These are phyloP conservation scores for Trametes polyzona DNA, from an alignment of 1,284 basidiomycete species.

Conservation along the genomic window DNA sequence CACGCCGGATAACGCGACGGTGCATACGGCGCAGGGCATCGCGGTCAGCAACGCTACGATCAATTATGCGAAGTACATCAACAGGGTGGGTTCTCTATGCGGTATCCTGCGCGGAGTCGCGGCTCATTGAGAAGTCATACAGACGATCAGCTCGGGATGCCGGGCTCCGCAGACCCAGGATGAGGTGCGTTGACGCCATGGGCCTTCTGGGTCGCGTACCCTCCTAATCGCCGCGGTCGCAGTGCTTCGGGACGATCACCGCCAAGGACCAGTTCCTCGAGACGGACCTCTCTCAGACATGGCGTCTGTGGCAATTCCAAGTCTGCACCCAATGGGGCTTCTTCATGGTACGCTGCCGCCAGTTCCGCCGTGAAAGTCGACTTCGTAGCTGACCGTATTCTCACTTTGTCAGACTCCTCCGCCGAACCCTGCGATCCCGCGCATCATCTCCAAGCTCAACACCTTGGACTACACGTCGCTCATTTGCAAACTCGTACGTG, in stretches of 20 bases:
- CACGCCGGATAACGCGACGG: conserved; percentile 40
- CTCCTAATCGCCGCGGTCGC: background rate
- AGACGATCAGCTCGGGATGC: conserved; percentile 68
- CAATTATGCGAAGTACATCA: conserved; percentile 81
- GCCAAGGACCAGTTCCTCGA: conserved; percentile 69
- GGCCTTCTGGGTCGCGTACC: background rate
- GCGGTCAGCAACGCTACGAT: conserved; percentile 60
- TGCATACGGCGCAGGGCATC: conserved; percentile 50
- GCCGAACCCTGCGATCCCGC: conserved; percentile 57
- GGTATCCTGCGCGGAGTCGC: conserved; percentile 2
- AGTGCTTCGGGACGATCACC: conserved; percentile 85
- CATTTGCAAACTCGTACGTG: conserved; percentile 82
- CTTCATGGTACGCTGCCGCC: conserved; percentile 57
- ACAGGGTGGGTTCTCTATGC: conserved; percentile 48
- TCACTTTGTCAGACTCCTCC: conserved; percentile 39
- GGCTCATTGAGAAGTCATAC: conserved; percentile 41
- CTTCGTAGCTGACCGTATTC: conserved; percentile 26
- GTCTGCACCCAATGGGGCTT: conserved; percentile 96
- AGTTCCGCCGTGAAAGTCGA: too few species aligned
- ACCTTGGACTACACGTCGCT: conserved; percentile 78
- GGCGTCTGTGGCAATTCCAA: conserved; percentile 92
- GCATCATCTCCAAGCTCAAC: conserved; percentile 74
- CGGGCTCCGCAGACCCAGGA: conserved; percentile 54
- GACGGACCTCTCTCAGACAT: conserved; percentile 69
- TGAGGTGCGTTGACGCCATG: conserved; percentile 47